Base-by-base conservation (phyloP, 371 early-diverging fungal species). In the Neoconidiobolus thromboides region DNA sequence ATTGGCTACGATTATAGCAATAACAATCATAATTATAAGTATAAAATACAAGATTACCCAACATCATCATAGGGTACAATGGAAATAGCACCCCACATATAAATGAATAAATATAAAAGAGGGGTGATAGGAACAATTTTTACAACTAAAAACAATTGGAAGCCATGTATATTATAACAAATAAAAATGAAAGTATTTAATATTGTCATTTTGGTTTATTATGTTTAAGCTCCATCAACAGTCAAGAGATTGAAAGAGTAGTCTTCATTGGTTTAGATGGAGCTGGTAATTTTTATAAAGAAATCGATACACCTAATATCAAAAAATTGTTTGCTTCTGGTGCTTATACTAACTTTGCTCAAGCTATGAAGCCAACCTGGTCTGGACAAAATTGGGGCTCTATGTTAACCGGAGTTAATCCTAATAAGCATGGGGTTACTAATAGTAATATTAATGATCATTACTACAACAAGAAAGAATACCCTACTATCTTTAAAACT, bases 371-470 rank as follows among this genome's bases (percentile, higher is more conserved):
- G 9, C 64, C 64, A 37, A 63, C 64, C 9, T 43, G 40, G 26
- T 58, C 59, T 41, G 64, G 55, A 0, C 56, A 60, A 26, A 63
- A 63, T 41, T 63, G 64, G 64, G 64, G 64, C 12, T 63, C 64
- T 1, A 14, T 63, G 38, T 38, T 63, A 14, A 53, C 53, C 10
- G 61, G 64, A 7, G 61, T 63, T 43, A 43, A 47, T 44, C 55
- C 55, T 2, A 54, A 59, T 6, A 63, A 63, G 41, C 63, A 63
- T 48, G 43, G 48, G 51, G 15, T 63, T 43, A 63, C 2, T 41
- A 63, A 63, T 46, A 53, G 43, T 9, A 53, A 48, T 12, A 52
- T 60, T 5, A 41, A 39, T 1, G 37, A 37, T 7, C 55, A 52
- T 39, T 63, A 55, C 60, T n/a, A 42, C 12, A 60, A 63, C 26